These are phyloP conservation scores for Fistulinella prunicolor DNA, from an alignment of 768 basidiomycete genomes.

Conservation along the genomic window DNA sequence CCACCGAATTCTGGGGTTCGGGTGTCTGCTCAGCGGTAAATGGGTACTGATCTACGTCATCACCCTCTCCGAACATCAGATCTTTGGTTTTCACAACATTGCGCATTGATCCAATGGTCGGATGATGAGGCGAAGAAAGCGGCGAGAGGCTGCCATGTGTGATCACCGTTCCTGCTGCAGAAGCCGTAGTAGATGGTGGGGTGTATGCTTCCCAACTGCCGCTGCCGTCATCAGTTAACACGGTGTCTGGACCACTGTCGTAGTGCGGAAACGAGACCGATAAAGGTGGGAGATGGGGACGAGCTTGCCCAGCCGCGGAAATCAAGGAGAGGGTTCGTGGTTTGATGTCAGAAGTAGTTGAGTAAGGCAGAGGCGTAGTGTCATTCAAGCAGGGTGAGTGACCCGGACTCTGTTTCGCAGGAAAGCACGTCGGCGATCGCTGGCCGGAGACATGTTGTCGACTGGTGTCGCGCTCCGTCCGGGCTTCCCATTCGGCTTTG, in stretches of 20 bases:
- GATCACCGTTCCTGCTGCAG: constrained; percentile 44
- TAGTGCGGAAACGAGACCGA: constrained; percentile 37
- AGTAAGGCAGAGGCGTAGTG: constrained; percentile 17
- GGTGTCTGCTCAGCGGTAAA: constrained; percentile 35
- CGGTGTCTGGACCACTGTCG: constrained; percentile 54
- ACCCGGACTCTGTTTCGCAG: constrained; percentile 27
- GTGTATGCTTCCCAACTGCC: constrained; percentile 63
- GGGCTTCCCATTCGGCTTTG: constrained; percentile 44
- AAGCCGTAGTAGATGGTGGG: constrained; percentile 56
- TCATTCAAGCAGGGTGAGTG: constrained; percentile 26
- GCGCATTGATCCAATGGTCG: constrained; percentile 37
- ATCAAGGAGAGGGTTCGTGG: constrained; percentile 29
- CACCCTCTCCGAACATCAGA: constrained; percentile 45
- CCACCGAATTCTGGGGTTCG: constrained; percentile 13
- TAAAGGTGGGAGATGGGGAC: constrained; percentile 48
- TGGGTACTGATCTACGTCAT: constrained; percentile 51
- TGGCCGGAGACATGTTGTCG: constrained; percentile 24
- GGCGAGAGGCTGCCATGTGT: constrained; percentile 38
- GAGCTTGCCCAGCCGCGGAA: constrained; percentile 37
- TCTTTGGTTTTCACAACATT: constrained; percentile 31
- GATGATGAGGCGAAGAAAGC: constrained; percentile 18
- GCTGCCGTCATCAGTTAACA: constrained; percentile 45
- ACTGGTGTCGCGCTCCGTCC: constrained; percentile 32
- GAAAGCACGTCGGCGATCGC: constrained; percentile 22
- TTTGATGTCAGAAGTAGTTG: constrained; percentile 3